These are phyloP conservation scores for Senecio squalidus DNA, from an alignment of 140 eudicot species.

Conservation along the genomic window DNA sequence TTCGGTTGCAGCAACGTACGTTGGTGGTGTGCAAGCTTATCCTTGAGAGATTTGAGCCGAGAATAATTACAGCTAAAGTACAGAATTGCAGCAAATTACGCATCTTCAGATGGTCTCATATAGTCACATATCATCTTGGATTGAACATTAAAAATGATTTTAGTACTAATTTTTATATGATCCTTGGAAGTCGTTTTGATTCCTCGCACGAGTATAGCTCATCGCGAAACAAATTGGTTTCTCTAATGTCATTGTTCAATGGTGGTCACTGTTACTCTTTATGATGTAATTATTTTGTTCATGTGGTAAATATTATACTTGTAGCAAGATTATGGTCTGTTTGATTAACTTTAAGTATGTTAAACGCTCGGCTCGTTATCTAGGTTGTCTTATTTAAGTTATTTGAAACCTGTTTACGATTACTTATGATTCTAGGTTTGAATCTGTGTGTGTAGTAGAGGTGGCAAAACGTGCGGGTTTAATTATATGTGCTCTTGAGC, in stretches of 20 bases:
- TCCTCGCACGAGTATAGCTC: not conserved
- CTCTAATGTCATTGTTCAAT: not conserved
- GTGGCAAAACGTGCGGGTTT: not conserved
- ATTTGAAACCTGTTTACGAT: not conserved
- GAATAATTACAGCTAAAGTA: not conserved
- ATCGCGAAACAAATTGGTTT: not conserved
- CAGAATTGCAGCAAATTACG: not conserved
- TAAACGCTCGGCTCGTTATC: too few species aligned
- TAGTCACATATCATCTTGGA: not conserved
- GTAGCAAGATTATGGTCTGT: too few species aligned
- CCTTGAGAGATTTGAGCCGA: constrained; percentile 25
- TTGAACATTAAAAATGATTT: not conserved
- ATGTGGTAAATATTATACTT: too few species aligned
- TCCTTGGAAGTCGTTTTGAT: not conserved
- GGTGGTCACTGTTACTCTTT: not conserved
- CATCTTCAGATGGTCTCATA: too few species aligned
- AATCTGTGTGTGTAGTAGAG: not conserved
- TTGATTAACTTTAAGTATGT: too few species aligned
- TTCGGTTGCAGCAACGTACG: constrained; percentile 69
- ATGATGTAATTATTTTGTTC: not conserved
- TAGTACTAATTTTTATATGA: not conserved
- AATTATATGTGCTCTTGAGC: too few species aligned
- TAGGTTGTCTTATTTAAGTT: not conserved
- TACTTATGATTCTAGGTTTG: too few species aligned
- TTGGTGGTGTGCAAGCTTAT: constrained; percentile 68